Percentiles rank a stretch among this genome's conserved stretches.
These are phyloP conservation scores for Euphorbia pulcherrima DNA, from an alignment of 345 rosid species.

Conservation along the genomic window DNA sequence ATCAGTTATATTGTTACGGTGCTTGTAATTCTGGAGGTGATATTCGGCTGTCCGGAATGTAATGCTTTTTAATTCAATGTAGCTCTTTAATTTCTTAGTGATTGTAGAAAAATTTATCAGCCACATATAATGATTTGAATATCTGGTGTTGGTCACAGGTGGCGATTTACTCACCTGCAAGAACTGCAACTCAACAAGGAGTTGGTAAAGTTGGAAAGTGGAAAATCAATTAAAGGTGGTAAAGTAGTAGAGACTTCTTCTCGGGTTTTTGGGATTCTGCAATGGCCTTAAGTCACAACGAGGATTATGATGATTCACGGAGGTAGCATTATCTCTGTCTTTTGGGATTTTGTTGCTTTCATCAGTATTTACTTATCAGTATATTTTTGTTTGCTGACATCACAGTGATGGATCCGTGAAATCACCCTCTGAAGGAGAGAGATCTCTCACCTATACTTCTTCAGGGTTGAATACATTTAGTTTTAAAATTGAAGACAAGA, in stretches of 20 bases:
- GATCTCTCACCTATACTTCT: constrained; percentile 49
- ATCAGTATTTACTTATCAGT: constrained; percentile 14
- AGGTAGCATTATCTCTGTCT: constrained; percentile 47
- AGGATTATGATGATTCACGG: constrained; percentile 75
- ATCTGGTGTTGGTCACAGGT: constrained; percentile 43
- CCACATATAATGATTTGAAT: background rate
- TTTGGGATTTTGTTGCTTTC: constrained; percentile 13
- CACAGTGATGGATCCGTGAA: constrained; percentile 83
- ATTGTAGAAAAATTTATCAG: background rate
- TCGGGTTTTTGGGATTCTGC: constrained; percentile 99
- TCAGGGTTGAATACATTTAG: constrained; percentile 45
- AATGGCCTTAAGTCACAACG: constrained; percentile 66
- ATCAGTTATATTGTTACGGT: no score
- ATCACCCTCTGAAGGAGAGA: constrained; percentile 67
- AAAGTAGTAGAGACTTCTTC: no score
- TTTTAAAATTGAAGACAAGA: constrained; percentile 85
- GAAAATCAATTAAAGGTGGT: constrained; percentile 95
- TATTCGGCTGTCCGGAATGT: background rate
- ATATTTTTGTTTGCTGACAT: constrained; percentile 18
- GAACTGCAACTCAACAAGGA: constrained; percentile 95
- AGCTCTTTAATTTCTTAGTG: background rate
- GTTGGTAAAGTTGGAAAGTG: constrained; percentile 91
- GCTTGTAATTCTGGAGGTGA: background rate
- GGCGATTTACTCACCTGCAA: constrained; percentile 84
- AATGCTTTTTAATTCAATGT: background rate